A percentile compares a stretch with the other conserved stretches of the same genome.
phyloP scores from a whole-genome alignment of 352 stramenopile genomes.

The Plasmopara muralis region DNA sequence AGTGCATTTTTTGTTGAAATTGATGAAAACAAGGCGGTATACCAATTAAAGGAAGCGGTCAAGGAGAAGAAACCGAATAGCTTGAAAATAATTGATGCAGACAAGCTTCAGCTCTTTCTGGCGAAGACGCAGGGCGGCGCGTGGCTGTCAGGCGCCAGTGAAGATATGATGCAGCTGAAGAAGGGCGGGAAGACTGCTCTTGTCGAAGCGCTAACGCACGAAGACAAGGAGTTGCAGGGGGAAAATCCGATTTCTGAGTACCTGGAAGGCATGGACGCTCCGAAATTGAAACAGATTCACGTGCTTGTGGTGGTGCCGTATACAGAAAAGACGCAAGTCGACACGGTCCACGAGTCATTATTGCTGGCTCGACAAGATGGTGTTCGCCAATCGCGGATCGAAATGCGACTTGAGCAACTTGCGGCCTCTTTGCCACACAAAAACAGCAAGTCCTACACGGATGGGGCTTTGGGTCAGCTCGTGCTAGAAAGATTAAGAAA shows the following conservation, averaged over 20 bases:
- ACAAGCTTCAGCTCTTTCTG: too few relatives aligned
- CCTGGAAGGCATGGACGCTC: neutral
- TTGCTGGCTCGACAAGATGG: neutral
- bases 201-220: neutral
- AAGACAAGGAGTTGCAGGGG: neutral
- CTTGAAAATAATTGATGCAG: too few relatives aligned
- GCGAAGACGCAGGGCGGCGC: neutral
- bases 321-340: neutral
- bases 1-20: too few relatives aligned
- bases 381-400: neutral
- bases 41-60: too few relatives aligned
- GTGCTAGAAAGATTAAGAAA: neutral
- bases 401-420: constrained; percentile 1
- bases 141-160: neutral
- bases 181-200: neutral
- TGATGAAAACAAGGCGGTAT: too few relatives aligned
- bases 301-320: neutral
- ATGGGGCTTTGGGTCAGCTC: constrained; percentile 1
- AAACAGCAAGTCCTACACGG: neutral
- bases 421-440: neutral
- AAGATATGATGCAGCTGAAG: neutral
- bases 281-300: neutral
- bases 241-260: neutral
- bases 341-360: neutral
- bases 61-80: neutral